Evolutionary conservation across 306 rosid genomes (phyloP), one percentile per base, ranked within the genome.

Genomic region (Canavalia ensiformis): DNA sequence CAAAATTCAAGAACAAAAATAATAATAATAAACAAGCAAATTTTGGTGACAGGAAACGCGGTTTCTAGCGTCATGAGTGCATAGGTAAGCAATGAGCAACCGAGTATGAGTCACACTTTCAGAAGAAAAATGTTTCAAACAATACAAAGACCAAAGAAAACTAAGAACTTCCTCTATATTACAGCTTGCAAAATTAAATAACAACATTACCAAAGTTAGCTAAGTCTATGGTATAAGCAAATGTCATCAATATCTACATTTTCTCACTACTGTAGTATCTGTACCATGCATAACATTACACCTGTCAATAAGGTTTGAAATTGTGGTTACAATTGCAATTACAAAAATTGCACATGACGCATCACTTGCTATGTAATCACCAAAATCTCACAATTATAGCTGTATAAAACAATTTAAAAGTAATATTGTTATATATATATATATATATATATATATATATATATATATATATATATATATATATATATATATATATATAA

Each of bases 1-100:
- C 82, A 74, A 74, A 74, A 74, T 77, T 81, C 42, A 58, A 72
- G 56, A 6, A 77, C 44, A 18, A 34, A 2, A 2, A n/a, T 18
- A 18, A 18, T 68, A 25, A 11, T 42, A 54, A 33, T 31, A 72
- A 51, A 57, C 1, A n/a, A 10, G 3, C 50, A 60, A 51, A 34
- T 11, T 69, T 76, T 63, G n/a, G 18, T 68, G 63, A 80, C 84
- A 49, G 5, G 46, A 50, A 75, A 62, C 66, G 9, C 8, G 31
- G 34, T 55, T 30, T 44, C 30, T 30, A 60, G 7, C 64, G 59
- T 71, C 63, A 59, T 5, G 28, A 68, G 0, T 42, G 8, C 28
- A 8, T 57, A 72, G 47, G 67, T 79, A 41, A 49, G 73, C 77
- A 62, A 13, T 13, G 25, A 47, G 13, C 13, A 64, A 33, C 28